Evolutionary conservation across 2,329 filamentous ascomycete genomes (phyloP).

Genomic region (Alternaria gansuensis): DNA sequence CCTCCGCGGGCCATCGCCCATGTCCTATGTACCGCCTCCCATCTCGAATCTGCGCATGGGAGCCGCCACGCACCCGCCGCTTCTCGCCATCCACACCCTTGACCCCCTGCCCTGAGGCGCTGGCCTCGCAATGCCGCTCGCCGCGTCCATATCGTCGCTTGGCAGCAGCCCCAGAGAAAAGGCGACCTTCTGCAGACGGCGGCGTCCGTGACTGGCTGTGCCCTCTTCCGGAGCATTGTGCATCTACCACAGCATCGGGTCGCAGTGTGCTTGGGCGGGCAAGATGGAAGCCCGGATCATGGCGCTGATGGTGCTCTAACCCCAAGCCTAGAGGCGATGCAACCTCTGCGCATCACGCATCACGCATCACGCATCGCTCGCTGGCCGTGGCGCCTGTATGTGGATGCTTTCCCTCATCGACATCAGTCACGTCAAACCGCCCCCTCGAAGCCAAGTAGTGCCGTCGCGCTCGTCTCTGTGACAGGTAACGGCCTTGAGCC

Average conservation of each 20-base stretch:
- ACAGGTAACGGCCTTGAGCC: conserved; percentile 48
- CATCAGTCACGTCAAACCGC: conserved; percentile 22
- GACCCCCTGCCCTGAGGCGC: conserved; percentile 11
- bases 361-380: conserved; percentile 25
- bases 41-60: conserved; percentile 27
- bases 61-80: conserved; percentile 28
- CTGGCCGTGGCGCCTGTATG: conserved; percentile 33
- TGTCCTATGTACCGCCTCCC: conserved; percentile 24
- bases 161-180: conserved; percentile 19
- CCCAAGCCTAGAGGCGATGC: conserved; percentile 37
- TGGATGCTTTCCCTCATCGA: conserved; percentile 22
- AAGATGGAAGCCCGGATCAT: conserved; percentile 43
- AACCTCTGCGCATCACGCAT: conserved; percentile 36
- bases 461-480: conserved; percentile 38
- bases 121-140: conserved; percentile 34
- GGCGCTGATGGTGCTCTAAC: conserved; percentile 39
- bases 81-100: conserved; percentile 22
- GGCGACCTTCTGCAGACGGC: conserved; percentile 28
- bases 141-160: conserved; percentile 24
- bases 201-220: conserved; percentile 30
- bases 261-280: conserved; percentile 30
- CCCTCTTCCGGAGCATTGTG: conserved; percentile 51
- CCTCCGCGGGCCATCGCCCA: conserved; percentile 21
- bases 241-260: conserved; percentile 46
- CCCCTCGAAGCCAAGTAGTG: conserved; percentile 29